Evolutionary conservation across 2,329 filamentous ascomycete genomes (phyloP), one percentile per base, ranked within the genome.

Genomic region (Trichoderma semiorbis): DNA sequence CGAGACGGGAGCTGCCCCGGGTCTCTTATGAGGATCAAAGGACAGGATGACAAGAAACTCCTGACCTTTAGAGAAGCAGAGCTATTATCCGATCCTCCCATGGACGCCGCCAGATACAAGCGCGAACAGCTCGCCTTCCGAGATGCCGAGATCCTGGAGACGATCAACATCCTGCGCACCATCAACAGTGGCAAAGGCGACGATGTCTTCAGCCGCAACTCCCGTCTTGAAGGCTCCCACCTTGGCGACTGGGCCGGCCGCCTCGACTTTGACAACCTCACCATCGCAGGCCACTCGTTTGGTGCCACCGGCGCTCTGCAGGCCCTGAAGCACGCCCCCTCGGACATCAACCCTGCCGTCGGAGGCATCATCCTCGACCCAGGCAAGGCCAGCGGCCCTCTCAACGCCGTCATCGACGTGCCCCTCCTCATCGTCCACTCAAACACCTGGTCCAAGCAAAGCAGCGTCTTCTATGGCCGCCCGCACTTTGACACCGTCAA

Each of bases 351-450:
- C 75, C 77, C 70, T 0, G 85, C 90, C 73, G 83, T 85, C 1
- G 89, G 86, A 3, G 90, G 84, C 24, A 86, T 92, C 72, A 84
- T 89, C 64, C 84, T 92, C 34, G 90, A 92, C 77, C 90, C 90
- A 0, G 90, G 90, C 67, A 92, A 92, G 78, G 81, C 82, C 2
- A 89, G 86, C 73, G 90, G 90, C 0, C 87, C 83, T 0, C 82
- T 92, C 12, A 92, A 92, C 79, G 78, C 83, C 72, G 84, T 90
- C 53, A 83, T 91, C 73, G 76, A 83, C 34, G 86, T 90, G 1
- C 89, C 90, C 1, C 78, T 89, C 3, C 79, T 92, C 61, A 82
- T 92, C 32, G 82, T 92, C 50, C 88, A 92, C 80, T 91, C 89
- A 62, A 85, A 89, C 72, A 87, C 89, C 8, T 92, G 90, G 90